phyloP scores from a whole-genome alignment of 495 filamentous ascomycete genomes.

The Daldinia vernicosa region DNA sequence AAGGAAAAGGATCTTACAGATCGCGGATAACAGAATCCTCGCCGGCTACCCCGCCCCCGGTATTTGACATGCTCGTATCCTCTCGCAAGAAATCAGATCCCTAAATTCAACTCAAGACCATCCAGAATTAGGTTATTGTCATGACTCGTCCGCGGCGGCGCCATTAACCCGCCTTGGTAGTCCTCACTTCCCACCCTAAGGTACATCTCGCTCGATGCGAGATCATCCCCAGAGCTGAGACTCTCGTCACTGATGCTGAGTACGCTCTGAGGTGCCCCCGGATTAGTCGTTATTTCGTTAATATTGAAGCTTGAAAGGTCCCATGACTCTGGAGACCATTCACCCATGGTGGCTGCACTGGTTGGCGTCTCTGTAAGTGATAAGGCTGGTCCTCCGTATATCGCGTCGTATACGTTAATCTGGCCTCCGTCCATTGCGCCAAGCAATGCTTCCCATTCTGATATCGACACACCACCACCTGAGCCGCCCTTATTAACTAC shows the following conservation, averaged over 20 bases:
- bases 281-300: slow-evolving; percentile 52
- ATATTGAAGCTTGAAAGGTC: slow-evolving; percentile 59
- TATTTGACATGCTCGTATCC: neutral
- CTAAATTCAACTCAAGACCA: slow-evolving; percentile 54
- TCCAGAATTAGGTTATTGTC: slow-evolving; percentile 53
- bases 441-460: slow-evolving; percentile 83
- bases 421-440: slow-evolving; percentile 79
- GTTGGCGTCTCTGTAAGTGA: slow-evolving; percentile 52
- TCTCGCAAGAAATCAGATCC: slow-evolving; percentile 42
- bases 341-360: slow-evolving; percentile 45
- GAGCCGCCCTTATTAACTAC: slow-evolving; percentile 47
- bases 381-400: slow-evolving; percentile 75
- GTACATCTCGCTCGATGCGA: slow-evolving; percentile 49
- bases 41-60: neutral
- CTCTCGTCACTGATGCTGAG: slow-evolving; percentile 82
- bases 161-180: slow-evolving; percentile 43
- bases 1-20: slow-evolving; percentile 17
- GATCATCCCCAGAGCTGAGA: slow-evolving; percentile 64
- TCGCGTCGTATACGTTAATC: slow-evolving; percentile 83
- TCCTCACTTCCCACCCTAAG: slow-evolving; percentile 50
- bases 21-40: neutral
- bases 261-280: slow-evolving; percentile 69
- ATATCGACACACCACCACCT: slow-evolving; percentile 59
- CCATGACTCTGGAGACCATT: slow-evolving; percentile 66
- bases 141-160: slow-evolving; percentile 39